A percentile compares a stretch with the other conserved stretches of the same genome.
Evolutionary conservation across 2,329 filamentous ascomycete genomes (phyloP).

Genomic region (Kalaharituber pfeilii): DNA sequence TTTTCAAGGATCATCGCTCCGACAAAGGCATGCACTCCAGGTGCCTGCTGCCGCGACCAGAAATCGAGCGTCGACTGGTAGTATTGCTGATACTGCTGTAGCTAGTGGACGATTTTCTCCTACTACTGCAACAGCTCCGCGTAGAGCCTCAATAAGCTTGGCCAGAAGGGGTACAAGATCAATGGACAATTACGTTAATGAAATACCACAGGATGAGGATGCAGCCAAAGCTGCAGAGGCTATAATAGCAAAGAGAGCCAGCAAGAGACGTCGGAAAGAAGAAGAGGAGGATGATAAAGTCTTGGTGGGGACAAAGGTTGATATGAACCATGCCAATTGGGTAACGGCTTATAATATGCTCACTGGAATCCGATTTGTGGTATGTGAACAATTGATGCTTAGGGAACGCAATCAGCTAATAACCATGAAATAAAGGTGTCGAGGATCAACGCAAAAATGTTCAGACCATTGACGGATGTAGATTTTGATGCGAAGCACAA

Average conservation of each 20-base stretch:
- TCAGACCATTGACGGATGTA: constrained; percentile 70
- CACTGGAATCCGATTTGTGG: constrained; percentile 75
- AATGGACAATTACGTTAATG: constrained; percentile 66
- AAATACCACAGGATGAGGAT: constrained; percentile 73
- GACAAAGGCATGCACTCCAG: constrained; percentile 22
- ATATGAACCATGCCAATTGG: constrained; percentile 93
- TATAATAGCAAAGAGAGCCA: constrained; percentile 78
- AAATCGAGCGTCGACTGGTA: constrained; percentile 15
- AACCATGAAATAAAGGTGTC: constrained; percentile 50
- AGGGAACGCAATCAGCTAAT: background rate
- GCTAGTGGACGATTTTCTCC: constrained; percentile 72
- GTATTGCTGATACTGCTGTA: constrained; percentile 41
- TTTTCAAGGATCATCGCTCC: constrained; percentile 5
- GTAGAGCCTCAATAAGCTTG: constrained; percentile 69
- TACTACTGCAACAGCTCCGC: constrained; percentile 30
- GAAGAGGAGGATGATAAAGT: constrained; percentile 76
- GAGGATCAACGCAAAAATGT: constrained; percentile 88
- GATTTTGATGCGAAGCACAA: constrained; percentile 94
- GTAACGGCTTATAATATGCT: constrained; percentile 99
- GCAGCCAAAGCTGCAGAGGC: constrained; percentile 83
- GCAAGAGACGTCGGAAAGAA: constrained; percentile 65
- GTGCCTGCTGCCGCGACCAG: constrained; percentile 17
- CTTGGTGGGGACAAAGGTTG: constrained; percentile 92
- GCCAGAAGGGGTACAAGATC: constrained; percentile 67
- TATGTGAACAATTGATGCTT: constrained; percentile 4